Conservation (phyloP, 305 asterid species). For the Fraxinus ornus region DNA sequence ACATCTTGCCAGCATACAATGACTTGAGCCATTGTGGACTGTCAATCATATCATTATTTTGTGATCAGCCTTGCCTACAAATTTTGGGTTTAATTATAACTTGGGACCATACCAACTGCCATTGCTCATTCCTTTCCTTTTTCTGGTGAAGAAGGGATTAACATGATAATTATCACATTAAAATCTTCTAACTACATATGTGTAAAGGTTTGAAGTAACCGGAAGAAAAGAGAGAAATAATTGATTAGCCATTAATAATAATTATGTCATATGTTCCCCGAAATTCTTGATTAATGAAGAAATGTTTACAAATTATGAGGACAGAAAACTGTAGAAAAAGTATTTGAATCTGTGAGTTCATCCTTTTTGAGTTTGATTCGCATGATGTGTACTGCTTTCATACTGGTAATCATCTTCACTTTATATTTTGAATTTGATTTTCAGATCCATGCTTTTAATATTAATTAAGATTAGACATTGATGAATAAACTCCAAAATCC, state of each 20-base stretch:
- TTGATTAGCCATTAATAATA: not conserved
- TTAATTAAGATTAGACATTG: not conserved
- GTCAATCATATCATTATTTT: constrained; percentile 27
- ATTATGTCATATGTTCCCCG: not conserved
- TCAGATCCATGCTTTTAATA: not conserved
- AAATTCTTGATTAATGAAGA: not conserved
- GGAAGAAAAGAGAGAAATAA: not conserved
- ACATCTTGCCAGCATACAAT: constrained; percentile 24
- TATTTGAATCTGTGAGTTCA: not conserved
- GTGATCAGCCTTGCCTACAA: constrained; percentile 31
- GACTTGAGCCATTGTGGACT: constrained; percentile 26
- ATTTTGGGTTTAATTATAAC: constrained; percentile 25
- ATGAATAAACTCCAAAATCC: not conserved
- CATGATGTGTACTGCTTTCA: not conserved
- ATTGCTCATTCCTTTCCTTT: not conserved
- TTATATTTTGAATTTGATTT: not conserved
- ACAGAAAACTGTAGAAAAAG: not conserved
- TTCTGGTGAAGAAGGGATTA: not conserved
- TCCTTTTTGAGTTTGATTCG: not conserved
- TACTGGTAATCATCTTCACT: not conserved
- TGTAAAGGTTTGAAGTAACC: not conserved
- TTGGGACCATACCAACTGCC: constrained; percentile 30
- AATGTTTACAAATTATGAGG: not conserved
- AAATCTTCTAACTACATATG: not conserved
- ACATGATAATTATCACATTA: not conserved